Conservation (phyloP, 805 yeast species). For the Starmerella gropengiesseri region DNA sequence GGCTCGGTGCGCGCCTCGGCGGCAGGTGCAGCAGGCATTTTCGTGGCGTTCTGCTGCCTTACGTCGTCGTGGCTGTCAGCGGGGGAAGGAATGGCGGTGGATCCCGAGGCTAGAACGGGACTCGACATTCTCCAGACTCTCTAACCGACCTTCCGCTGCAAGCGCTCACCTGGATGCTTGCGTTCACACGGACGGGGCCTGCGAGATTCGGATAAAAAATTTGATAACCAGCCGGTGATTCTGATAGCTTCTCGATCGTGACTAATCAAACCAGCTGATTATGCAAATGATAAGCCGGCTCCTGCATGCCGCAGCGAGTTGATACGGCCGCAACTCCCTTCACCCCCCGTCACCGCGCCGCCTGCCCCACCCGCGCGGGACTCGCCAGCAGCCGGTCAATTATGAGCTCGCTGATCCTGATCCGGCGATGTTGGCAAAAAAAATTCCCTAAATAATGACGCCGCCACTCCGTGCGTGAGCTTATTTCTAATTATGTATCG, state of each 20-base stretch:
- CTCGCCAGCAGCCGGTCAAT: too few relatives aligned
- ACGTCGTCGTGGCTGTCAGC: slow-evolving; percentile 10
- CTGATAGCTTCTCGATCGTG: slow-evolving; percentile 4
- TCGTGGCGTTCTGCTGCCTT: neutral
- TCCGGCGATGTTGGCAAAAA: too few relatives aligned
- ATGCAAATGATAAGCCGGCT: slow-evolving; percentile 8
- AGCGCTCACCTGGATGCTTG: too few relatives aligned
- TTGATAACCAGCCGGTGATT: slow-evolving; percentile 4
- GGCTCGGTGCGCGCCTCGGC: neutral
- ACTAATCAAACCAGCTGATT: slow-evolving; percentile 6
- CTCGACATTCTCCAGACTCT: slow-evolving; percentile 3
- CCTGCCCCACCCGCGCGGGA: too few relatives aligned
- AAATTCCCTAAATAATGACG: too few relatives aligned
- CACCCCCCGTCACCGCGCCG: too few relatives aligned
- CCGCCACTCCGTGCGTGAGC: too few relatives aligned
- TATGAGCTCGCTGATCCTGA: too few relatives aligned
- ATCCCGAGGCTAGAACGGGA: slow-evolving; percentile 8
- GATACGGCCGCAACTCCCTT: neutral
- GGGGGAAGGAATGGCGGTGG: slow-evolving; percentile 7
- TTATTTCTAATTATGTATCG: too few relatives aligned
- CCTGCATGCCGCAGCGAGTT: slow-evolving; percentile 4
- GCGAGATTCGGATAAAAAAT: slow-evolving; percentile 5
- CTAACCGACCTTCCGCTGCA: neutral
- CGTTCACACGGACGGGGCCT: neutral
- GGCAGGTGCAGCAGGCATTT: neutral